These are phyloP conservation scores for Gossypium mustelinum DNA, from an alignment of 345 rosid species.

Conservation along the genomic window DNA sequence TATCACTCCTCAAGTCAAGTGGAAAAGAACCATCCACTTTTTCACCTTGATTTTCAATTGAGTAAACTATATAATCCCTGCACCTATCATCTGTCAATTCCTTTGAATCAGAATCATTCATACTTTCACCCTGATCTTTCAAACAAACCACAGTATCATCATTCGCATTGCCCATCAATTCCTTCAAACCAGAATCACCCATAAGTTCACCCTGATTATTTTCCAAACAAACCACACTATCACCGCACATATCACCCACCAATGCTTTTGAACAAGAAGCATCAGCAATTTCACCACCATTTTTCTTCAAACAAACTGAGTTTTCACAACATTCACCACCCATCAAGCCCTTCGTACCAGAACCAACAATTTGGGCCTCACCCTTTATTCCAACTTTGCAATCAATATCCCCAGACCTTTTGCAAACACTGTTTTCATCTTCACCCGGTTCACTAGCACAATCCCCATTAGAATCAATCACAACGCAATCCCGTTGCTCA, in stretches of 20 bases:
- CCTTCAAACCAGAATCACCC: constrained; percentile 3
- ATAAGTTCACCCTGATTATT: constrained; percentile 9
- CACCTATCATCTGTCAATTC: background rate
- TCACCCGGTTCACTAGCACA: constrained; percentile 21
- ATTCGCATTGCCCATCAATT: background rate
- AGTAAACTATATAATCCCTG: background rate
- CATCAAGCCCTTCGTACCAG: background rate
- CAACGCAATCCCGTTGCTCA: constrained; percentile 19
- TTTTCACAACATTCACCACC: background rate
- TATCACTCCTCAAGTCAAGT: constrained; percentile 4
- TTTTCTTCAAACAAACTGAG: background rate
- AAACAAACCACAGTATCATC: background rate
- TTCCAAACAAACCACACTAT: background rate
- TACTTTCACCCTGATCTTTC: background rate
- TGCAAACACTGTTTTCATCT: constrained; percentile 19
- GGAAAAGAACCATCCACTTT: constrained; percentile 1
- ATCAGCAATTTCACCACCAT: background rate
- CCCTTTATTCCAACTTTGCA: constrained; percentile 7
- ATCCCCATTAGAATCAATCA: constrained; percentile 25
- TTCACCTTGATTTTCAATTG: background rate
- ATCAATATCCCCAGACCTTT: constrained; percentile 16
- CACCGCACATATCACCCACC: background rate
- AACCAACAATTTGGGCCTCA: constrained; percentile 12
- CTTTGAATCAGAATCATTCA: background rate
- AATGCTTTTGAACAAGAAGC: constrained; percentile 9